Percentiles rank a stretch among this genome's conserved stretches.
Evolutionary conservation across 148 eudicot species (phyloP).

Genomic region (Dysphania ambrosioides): DNA sequence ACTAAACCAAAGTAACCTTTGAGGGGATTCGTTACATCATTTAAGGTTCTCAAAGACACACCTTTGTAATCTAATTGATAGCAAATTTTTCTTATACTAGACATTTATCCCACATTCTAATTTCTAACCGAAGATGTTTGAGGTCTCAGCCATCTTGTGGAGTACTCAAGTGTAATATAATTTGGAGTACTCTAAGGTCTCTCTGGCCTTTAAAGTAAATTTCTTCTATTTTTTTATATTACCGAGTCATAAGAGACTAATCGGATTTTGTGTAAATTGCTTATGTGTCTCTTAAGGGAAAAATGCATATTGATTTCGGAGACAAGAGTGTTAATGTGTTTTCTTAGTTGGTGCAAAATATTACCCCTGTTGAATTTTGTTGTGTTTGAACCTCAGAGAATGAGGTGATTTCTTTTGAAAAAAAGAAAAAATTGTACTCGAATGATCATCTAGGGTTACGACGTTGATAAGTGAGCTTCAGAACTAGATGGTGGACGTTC

Average conservation of each 20-base stretch:
- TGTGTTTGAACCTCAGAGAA: too few species aligned
- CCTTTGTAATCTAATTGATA: constrained; percentile 3
- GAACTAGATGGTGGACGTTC: too few species aligned
- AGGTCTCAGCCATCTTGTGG: neutral
- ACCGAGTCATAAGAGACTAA: neutral
- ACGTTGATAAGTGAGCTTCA: too few species aligned
- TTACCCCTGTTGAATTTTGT: too few species aligned
- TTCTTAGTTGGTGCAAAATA: too few species aligned
- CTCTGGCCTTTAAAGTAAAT: neutral
- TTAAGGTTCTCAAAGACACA: constrained; percentile 4
- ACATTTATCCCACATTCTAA: neutral
- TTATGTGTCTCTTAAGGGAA: too few species aligned
- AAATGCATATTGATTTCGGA: too few species aligned
- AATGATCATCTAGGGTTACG: too few species aligned
- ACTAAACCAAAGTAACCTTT: neutral
- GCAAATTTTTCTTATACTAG: neutral
- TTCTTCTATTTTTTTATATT: neutral
- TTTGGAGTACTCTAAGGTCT: neutral
- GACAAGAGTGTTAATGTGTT: too few species aligned
- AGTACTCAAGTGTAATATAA: neutral
- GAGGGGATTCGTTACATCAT: neutral
- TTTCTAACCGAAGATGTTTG: neutral
- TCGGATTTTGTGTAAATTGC: too few species aligned
- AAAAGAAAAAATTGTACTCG: too few species aligned
- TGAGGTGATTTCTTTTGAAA: too few species aligned